Conservation (phyloP, 805 yeast genomes). For the Cephaloascus fragrans region DNA sequence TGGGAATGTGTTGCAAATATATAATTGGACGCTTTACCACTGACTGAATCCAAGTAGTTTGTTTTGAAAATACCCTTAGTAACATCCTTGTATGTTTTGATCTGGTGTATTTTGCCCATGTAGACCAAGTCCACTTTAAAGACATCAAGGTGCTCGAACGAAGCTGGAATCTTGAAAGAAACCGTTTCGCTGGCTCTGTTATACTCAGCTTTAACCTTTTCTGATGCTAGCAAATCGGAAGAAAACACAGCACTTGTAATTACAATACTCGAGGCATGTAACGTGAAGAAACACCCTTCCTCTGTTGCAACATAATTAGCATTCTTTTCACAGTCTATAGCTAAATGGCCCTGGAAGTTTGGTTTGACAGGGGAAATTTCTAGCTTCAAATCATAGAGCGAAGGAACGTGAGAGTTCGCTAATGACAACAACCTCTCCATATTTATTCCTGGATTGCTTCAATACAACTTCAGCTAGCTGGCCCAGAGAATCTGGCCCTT, state of each 20-base stretch:
- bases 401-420: slow-evolving; percentile 24
- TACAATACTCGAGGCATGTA: slow-evolving; percentile 33
- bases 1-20: slow-evolving; percentile 66
- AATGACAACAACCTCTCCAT: slow-evolving; percentile 18
- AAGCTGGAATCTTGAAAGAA: slow-evolving; percentile 13
- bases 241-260: slow-evolving; percentile 20
- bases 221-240: slow-evolving; percentile 6
- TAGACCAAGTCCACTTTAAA: slow-evolving; percentile 21
- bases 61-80: slow-evolving; percentile 65
- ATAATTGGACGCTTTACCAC: slow-evolving; percentile 39
- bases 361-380: slow-evolving; percentile 29
- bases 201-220: slow-evolving; percentile 20
- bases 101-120: slow-evolving; percentile 40
- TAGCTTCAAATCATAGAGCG: slow-evolving; percentile 22
- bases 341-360: slow-evolving; percentile 30
- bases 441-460: no score
- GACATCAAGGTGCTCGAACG: slow-evolving; percentile 5
- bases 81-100: slow-evolving; percentile 41
- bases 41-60: slow-evolving; percentile 41
- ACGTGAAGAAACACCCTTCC: slow-evolving; percentile 12
- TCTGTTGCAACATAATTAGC: slow-evolving; percentile 4
- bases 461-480: no score
- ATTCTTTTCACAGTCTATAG: slow-evolving; percentile 20
- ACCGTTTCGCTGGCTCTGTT: slow-evolving; percentile 30
- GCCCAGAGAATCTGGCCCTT: no score